A percentile compares a stretch with the other conserved stretches of the same genome.
These are phyloP conservation scores for Trichoderma parareesei DNA, from an alignment of 495 filamentous ascomycete genomes.

Conservation along the genomic window DNA sequence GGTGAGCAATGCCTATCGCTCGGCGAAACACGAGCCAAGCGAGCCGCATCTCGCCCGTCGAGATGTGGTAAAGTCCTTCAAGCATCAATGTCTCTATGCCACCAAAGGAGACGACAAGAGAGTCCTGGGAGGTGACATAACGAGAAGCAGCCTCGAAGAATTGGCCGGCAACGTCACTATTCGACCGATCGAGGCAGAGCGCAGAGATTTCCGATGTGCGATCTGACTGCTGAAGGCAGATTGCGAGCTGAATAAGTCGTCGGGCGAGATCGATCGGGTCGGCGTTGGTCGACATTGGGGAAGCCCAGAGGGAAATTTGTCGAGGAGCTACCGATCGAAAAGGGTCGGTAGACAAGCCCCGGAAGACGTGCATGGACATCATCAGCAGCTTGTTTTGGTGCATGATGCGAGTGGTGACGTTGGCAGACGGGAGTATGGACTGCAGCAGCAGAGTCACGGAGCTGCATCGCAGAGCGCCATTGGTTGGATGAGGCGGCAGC, in stretches of 20 bases:
- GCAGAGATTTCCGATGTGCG: constrained; percentile 9
- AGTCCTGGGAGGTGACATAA: constrained; percentile 25
- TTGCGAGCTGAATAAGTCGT: constrained; percentile 22
- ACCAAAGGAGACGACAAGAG: constrained; percentile 16
- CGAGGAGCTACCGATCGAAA: background rate
- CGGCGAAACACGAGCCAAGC: constrained; percentile 12
- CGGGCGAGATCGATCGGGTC: constrained; percentile 23
- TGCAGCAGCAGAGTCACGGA: constrained; percentile 6
- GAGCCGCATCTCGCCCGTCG: background rate
- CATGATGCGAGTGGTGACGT: background rate
- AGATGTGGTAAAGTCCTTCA: constrained; percentile 11
- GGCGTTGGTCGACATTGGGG: constrained; percentile 1
- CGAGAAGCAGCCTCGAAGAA: constrained; percentile 21
- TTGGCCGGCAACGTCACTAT: constrained; percentile 13
- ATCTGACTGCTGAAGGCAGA: constrained; percentile 24
- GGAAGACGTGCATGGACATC: constrained; percentile 3
- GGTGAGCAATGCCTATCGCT: constrained; percentile 9
- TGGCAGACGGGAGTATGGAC: constrained; percentile 9
- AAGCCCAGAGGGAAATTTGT: background rate
- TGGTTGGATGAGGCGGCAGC: background rate
- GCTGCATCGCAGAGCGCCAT: background rate
- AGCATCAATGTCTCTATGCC: constrained; percentile 12
- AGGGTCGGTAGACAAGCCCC: background rate
- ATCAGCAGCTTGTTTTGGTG: background rate
- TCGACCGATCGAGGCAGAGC: constrained; percentile 14